Evolutionary conservation across 108 stramenopile genomes (phyloP).

Genomic region (Schizochytrium sp.): DNA sequence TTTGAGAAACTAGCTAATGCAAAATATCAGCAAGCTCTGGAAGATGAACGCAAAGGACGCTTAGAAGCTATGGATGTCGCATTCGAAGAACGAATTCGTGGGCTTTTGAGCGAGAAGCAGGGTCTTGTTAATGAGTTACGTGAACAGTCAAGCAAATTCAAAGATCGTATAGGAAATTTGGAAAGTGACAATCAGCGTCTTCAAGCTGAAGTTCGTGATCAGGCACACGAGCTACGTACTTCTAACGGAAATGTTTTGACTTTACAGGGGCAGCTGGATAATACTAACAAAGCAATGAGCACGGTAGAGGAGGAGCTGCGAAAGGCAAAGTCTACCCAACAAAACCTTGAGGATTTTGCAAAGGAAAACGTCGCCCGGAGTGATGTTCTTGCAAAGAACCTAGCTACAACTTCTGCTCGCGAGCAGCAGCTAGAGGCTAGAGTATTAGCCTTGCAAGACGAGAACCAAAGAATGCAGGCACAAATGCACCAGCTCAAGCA

Average conservation of each 20-base stretch:
- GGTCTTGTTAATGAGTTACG: slow-evolving; percentile 7
- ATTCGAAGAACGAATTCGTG: background rate
- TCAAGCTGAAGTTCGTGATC: background rate
- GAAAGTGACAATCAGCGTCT: background rate
- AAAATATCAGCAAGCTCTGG: background rate
- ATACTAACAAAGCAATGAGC: background rate
- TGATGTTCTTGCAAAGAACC: background rate
- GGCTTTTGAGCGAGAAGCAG: slow-evolving; percentile 27
- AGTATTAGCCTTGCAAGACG: too few relatives aligned
- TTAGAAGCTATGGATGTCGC: background rate
- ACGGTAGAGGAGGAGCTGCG: background rate
- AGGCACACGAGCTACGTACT: background rate
- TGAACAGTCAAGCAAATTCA: slow-evolving; percentile 6
- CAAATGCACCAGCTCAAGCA: too few relatives aligned
- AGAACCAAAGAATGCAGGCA: too few relatives aligned
- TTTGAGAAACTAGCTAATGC: background rate
- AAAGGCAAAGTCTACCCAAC: background rate
- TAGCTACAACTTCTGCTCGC: background rate
- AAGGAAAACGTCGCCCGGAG: background rate
- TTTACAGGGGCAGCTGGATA: background rate
- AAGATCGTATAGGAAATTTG: background rate
- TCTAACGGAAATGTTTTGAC: background rate
- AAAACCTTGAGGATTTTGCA: background rate
- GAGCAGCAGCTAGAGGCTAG: background rate
- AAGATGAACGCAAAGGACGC: background rate